Evolutionary conservation across 352 stramenopile species (phyloP), one percentile per base, ranked within the genome.

Genomic region (Globisporangium apiculatum): DNA sequence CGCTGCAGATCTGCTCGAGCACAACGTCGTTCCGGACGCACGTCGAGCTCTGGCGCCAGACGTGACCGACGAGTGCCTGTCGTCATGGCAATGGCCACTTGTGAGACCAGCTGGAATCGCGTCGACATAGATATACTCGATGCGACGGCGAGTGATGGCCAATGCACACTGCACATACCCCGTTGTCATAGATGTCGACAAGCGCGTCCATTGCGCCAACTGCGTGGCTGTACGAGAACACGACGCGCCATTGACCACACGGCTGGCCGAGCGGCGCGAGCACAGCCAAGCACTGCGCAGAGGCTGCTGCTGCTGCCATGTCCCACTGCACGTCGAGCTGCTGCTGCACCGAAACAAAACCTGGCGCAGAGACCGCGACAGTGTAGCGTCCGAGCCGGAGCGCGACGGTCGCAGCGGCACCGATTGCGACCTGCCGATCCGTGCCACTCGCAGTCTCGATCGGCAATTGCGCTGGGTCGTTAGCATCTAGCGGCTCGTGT

Each of bases 361-460:
- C 55, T 1, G 55, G 41, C 7, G 57, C 48, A 4, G 36, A 53
- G 15, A 83, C 64, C 10, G 71, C 50, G 1, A 87, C 24, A 1
- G 51, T 53, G 59, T 86, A 85, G 7, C 41, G 64, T 0, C 76
- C 75, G 14, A 83, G 64, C 5, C 65, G 66, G n/a, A 87, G 56
- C 43, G 82, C 75, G 7, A 87, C 67, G 8, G 55, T 49, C 14
- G 43, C 55, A 3, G 65, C 72, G 40, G 46, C 73, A 0, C 68
- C 69, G 6, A 80, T 37, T n/a, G 42, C 17, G 17, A 65, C 11
- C 40, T 8, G 7, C 7, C 11, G 40, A 12, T 43, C 40, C 40
- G 40, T 12, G 40, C 7, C 1, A 1, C 40, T 43, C 40, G 40
- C 40, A 14, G 40, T 12, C 7, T 43, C 40, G 40, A 12, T 5